These are phyloP conservation scores for Aspergillus floridensis DNA, from an alignment of 2,329 filamentous ascomycete genomes.

Conservation along the genomic window DNA sequence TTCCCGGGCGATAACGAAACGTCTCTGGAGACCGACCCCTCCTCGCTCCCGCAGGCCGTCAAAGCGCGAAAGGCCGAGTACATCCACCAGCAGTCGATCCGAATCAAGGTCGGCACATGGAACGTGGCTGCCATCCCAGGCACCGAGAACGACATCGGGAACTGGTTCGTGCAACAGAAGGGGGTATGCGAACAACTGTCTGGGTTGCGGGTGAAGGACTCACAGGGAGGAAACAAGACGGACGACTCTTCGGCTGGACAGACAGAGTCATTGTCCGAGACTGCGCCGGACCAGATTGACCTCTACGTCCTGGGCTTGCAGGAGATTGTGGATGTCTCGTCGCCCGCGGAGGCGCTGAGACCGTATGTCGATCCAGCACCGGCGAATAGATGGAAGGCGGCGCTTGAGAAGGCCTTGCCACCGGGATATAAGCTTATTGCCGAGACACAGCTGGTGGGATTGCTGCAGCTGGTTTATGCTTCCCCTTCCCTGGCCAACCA, in stretches of 20 bases:
- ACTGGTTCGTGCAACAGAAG: conserved; percentile 81
- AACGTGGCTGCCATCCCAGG: conserved; percentile 84
- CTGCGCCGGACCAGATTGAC: conserved; percentile 63
- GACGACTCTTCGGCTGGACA: conserved; percentile 13
- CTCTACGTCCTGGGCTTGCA: conserved; percentile 89
- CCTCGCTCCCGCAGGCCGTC: conserved; percentile 57
- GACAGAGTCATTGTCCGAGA: conserved; percentile 25
- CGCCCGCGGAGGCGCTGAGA: conserved; percentile 73
- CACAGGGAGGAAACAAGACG: conserved; percentile 20
- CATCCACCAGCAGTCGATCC: conserved; percentile 68
- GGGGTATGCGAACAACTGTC: conserved; percentile 65
- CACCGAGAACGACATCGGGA: conserved; percentile 80
- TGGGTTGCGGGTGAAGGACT: conserved; percentile 44
- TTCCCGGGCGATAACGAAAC: conserved; percentile 17
- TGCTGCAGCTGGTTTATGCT: conserved; percentile 82
- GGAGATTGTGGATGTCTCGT: conserved; percentile 84
- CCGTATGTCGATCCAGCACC: conserved; percentile 71
- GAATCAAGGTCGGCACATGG: conserved; percentile 91
- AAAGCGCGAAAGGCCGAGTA: conserved; percentile 76
- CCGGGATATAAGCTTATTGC: conserved; percentile 72
- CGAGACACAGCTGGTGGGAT: conserved; percentile 80
- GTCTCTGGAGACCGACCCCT: conserved; percentile 27
- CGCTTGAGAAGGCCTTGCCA: conserved; percentile 71
- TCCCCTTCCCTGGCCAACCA: conserved; percentile 71
- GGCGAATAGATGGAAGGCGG: conserved; percentile 75